phyloP scores from a whole-genome alignment of 495 filamentous ascomycete genomes.

The Penicillium nucicola region DNA sequence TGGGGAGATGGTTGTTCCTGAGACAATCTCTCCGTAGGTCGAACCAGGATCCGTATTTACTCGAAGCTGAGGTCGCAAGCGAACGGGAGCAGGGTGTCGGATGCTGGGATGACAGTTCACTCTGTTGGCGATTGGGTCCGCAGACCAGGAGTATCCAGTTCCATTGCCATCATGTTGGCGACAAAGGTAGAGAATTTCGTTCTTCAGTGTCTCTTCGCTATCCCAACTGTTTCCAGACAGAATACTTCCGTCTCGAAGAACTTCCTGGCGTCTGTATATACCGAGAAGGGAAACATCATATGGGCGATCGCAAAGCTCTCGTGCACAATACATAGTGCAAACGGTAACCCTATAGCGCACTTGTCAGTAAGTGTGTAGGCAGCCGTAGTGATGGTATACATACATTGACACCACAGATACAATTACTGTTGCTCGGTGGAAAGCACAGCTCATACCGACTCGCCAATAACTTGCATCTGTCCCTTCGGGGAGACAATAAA shows the following conservation, averaged over 20 bases:
- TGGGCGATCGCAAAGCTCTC: conserved; percentile 40
- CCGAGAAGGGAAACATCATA: conserved; percentile 43
- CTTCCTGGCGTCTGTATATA: conserved; percentile 25
- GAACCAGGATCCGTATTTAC: conserved; percentile 30
- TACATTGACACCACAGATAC: conserved; percentile 39
- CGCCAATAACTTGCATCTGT: conserved; percentile 33
- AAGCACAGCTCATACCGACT: conserved; percentile 39
- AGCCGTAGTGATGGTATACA: conserved; percentile 3
- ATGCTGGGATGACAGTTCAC: conserved; percentile 32
- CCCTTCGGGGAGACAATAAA: conserved; percentile 33
- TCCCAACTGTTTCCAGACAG: conserved; percentile 38
- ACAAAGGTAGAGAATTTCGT: conserved; percentile 40
- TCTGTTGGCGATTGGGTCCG: conserved; percentile 29
- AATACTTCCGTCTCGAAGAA: conserved; percentile 31
- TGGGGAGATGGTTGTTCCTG: conserved; percentile 28
- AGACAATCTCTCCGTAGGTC: conserved; percentile 26
- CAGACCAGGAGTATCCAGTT: conserved; percentile 27
- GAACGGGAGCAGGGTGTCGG: conserved; percentile 32
- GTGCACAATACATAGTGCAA: conserved; percentile 40
- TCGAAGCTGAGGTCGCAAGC: conserved; percentile 30
- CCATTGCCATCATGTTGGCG: conserved; percentile 34
- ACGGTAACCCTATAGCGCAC: conserved; percentile 27
- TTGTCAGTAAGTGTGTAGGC: conserved; percentile 1
- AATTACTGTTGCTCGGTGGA: conserved; percentile 38
- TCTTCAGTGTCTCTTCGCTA: conserved; percentile 41